These are phyloP conservation scores for bread wheat (Triticum aestivum) DNA, from an alignment of 176 grass and related monocot genomes.

Conservation along the genomic window IWGSC_CS_RefSeq_v2.1 NC_057796.1:250113709-250114208, in stretches of 20 bases:
- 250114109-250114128: constrained; percentile 17
- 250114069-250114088: constrained; percentile 54
- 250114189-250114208: constrained; percentile 24
- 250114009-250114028: constrained; percentile 62
- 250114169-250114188: constrained; percentile 19
- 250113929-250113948: constrained; percentile 50
- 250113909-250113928: constrained; percentile 79
- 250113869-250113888: constrained; percentile 59
- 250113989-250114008: neutral
- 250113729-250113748: neutral
- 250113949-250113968: neutral
- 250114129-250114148: neutral
- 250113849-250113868: constrained; percentile 58
- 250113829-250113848: constrained; percentile 67
- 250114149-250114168: neutral
- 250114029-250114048: constrained; percentile 70
- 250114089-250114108: constrained; percentile 81
- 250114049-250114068: constrained; percentile 39
- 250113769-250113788: constrained; percentile 24
- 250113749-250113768: neutral
- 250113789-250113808: constrained; percentile 15
- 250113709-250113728: neutral
- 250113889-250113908: constrained; percentile 61
- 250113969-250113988: constrained; percentile 13
- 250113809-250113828: constrained; percentile 38